phyloP scores from a whole-genome alignment of 108 stramenopile species.

The Epipyxis sp. region DNA sequence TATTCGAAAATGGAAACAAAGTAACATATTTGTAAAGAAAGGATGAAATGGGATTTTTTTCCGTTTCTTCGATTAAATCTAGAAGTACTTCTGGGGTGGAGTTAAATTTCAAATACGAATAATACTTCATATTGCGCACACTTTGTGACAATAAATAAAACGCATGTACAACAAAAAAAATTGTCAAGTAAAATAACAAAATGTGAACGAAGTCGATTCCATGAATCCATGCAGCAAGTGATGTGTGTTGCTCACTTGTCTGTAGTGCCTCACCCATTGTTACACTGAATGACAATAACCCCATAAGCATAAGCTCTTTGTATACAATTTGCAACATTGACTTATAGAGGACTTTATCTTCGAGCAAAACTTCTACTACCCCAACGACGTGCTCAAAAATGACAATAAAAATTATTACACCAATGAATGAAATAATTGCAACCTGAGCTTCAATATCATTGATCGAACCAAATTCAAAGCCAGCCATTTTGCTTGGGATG shows the following conservation, averaged over 20 bases:
- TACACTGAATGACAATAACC: background rate
- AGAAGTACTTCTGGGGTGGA: no score
- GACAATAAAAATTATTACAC: background rate
- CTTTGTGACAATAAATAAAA: conserved; percentile 25
- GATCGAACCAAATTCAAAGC: background rate
- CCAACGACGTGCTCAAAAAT: background rate
- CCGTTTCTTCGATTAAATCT: no score
- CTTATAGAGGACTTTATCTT: background rate
- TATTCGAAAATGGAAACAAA: background rate
- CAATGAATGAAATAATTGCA: background rate
- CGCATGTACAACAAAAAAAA: conserved; percentile 27
- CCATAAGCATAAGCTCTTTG: conserved; percentile 31
- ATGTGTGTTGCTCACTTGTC: background rate
- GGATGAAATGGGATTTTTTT: background rate
- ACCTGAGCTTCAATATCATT: background rate
- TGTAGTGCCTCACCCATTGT: background rate
- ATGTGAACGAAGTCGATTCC: conserved; percentile 27
- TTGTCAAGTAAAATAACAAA: conserved; percentile 15
- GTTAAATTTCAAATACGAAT: no score
- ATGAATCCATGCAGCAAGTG: background rate
- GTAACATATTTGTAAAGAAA: background rate
- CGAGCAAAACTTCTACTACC: background rate
- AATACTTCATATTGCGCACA: no score
- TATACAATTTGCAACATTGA: conserved; percentile 15
- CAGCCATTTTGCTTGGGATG: no score